These are phyloP conservation scores for Jacaranda copaia DNA, from an alignment of 257 asterid genomes.

Conservation along the genomic window DNA sequence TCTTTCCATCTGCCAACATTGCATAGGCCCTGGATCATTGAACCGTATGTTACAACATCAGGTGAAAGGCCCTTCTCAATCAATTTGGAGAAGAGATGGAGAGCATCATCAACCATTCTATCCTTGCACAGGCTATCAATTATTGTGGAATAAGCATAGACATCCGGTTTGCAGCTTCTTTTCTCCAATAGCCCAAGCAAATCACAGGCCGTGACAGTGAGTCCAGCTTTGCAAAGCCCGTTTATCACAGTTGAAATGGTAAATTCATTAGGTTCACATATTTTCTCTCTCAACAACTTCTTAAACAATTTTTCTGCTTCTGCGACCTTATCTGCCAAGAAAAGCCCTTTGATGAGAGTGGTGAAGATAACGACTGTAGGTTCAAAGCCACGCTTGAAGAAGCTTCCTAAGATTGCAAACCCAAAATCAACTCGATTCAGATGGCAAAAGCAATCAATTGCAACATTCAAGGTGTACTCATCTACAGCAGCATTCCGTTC, in stretches of 20 bases:
- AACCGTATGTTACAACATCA: no score
- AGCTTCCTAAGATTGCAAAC: slow-evolving; percentile 32
- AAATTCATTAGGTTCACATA: slow-evolving; percentile 36
- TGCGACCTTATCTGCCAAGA: not conserved
- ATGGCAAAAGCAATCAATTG: slow-evolving; percentile 10
- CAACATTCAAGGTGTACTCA: not conserved
- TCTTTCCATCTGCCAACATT: not conserved
- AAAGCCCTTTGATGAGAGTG: slow-evolving; percentile 39
- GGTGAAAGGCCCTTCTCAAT: no score
- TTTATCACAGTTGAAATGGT: slow-evolving; percentile 17
- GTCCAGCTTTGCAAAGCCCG: slow-evolving; percentile 30
- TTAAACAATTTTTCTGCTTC: slow-evolving; percentile 34
- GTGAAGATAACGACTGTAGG: slow-evolving; percentile 6
- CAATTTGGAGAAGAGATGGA: no score
- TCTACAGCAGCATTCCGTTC: not conserved
- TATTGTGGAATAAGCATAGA: not conserved
- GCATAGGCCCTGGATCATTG: no score
- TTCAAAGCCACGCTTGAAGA: no score
- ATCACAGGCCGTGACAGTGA: slow-evolving; percentile 19
- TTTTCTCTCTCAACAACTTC: slow-evolving; percentile 7
- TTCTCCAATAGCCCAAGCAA: slow-evolving; percentile 28
- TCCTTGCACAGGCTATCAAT: slow-evolving; percentile 34
- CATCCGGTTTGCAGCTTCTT: slow-evolving; percentile 2
- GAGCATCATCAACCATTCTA: no score
- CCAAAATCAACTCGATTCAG: not conserved